Conservation (phyloP, 176 grass and related monocot genomes). For the Echinochloa phyllopogon region DNA sequence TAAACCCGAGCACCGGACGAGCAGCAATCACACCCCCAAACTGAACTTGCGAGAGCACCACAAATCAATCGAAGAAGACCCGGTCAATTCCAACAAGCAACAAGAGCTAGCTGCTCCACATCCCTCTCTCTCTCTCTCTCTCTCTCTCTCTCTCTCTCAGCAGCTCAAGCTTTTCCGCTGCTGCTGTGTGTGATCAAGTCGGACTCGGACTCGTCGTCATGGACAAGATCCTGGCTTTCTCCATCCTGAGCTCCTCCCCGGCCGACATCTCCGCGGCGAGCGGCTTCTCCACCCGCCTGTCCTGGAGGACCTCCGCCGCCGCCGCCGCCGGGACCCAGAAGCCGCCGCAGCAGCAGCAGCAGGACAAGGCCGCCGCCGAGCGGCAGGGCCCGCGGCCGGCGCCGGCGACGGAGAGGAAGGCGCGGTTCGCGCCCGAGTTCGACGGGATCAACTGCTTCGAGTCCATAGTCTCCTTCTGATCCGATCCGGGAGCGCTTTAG, state of each 20-base stretch:
- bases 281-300: slow-evolving; percentile 6
- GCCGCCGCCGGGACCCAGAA: slow-evolving; percentile 4
- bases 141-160: no score
- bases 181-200: neutral
- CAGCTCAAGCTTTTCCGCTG: neutral
- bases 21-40: neutral
- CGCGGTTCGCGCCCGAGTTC: slow-evolving; percentile 72
- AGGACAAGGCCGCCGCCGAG: neutral
- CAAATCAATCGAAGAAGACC: neutral
- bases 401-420: neutral
- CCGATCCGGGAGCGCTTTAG: neutral
- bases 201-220: slow-evolving; percentile 16
- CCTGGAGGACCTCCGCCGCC: neutral
- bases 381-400: neutral
- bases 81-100: neutral
- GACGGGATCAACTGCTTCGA: slow-evolving; percentile 74
- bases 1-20: neutral
- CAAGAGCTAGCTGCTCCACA: no score
- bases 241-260: slow-evolving; percentile 68
- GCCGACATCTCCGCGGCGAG: slow-evolving; percentile 35
- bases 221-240: slow-evolving; percentile 74
- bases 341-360: neutral
- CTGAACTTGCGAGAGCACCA: neutral
- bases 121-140: no score
- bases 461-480: slow-evolving; percentile 52